Conservation (phyloP, 2,329 filamentous ascomycete genomes). For the Orbilia blumenaviensis region DNA sequence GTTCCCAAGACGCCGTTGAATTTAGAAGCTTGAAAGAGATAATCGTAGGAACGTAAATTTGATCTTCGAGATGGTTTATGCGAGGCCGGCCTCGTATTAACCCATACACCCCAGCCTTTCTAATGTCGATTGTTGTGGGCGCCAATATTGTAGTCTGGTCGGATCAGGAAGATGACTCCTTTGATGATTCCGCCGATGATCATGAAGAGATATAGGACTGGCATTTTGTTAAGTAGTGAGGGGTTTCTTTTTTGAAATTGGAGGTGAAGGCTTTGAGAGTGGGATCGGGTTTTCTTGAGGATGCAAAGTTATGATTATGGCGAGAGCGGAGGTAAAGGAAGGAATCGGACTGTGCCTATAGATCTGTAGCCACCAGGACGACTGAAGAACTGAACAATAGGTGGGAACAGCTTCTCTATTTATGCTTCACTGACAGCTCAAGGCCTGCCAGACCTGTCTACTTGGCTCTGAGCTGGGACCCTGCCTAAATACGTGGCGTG, state of each 20-base stretch:
- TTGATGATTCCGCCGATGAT: constrained; percentile 5
- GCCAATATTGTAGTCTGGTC: constrained; percentile 5
- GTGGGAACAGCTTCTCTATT: background rate
- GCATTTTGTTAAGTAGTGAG: background rate
- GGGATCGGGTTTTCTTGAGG: too few relatives aligned
- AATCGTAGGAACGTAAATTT: too few relatives aligned
- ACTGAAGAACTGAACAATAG: background rate
- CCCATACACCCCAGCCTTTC: background rate
- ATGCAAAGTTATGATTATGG: too few relatives aligned
- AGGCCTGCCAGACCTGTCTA: background rate
- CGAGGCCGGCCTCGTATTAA: background rate
- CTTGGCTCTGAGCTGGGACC: constrained; percentile 1
- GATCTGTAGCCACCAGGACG: background rate
- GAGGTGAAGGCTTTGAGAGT: background rate
- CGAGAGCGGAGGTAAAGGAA: background rate
- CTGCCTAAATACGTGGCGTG: constrained; percentile 10
- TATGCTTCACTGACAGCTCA: background rate
- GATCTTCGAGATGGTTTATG: background rate
- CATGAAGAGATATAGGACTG: constrained; percentile 8
- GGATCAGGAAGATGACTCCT: background rate
- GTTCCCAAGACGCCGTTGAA: too few relatives aligned
- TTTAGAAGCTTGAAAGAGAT: too few relatives aligned
- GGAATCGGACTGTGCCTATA: background rate
- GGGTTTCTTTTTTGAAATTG: background rate
- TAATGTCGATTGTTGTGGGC: background rate